A percentile compares a stretch with the other conserved stretches of the same genome.
Conservation (phyloP, 371 early-diverging fungal genomes). For the Mortierella sp. region DNA sequence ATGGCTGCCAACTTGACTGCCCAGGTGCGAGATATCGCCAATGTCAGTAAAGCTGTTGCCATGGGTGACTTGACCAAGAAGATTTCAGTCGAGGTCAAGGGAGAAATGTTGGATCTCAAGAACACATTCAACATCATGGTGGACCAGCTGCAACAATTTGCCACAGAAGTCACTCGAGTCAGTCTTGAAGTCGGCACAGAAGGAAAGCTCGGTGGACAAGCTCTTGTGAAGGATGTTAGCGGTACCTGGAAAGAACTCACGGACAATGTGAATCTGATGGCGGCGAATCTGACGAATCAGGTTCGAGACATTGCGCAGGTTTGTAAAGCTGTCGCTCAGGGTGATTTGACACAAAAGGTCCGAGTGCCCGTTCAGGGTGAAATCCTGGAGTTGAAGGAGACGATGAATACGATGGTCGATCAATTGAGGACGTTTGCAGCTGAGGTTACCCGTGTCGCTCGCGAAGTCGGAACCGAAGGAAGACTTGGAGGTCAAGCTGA, state of each 20-base stretch:
- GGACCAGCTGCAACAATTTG: slow-evolving; percentile 69
- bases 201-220: slow-evolving; percentile 64
- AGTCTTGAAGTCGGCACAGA: slow-evolving; percentile 74
- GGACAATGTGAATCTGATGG: slow-evolving; percentile 66
- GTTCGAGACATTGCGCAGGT: slow-evolving; percentile 67
- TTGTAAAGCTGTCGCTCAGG: slow-evolving; percentile 66
- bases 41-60: slow-evolving; percentile 62
- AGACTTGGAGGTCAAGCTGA: slow-evolving; percentile 72
- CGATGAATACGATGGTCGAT: slow-evolving; percentile 75
- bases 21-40: slow-evolving; percentile 66
- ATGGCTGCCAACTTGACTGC: slow-evolving; percentile 64
- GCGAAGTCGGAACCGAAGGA: slow-evolving; percentile 73
- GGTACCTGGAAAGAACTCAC: slow-evolving; percentile 67
- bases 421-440: slow-evolving; percentile 64
- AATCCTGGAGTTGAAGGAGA: slow-evolving; percentile 59
- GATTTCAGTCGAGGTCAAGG: slow-evolving; percentile 58
- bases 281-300: slow-evolving; percentile 61
- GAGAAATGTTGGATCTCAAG: slow-evolving; percentile 64
- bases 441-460: slow-evolving; percentile 71
- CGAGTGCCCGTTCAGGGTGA: slow-evolving; percentile 54
- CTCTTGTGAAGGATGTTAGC: slow-evolving; percentile 58
- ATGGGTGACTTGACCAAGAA: slow-evolving; percentile 61
- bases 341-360: slow-evolving; percentile 70
- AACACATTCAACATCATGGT: slow-evolving; percentile 69
- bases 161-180: slow-evolving; percentile 74